Base-by-base conservation (phyloP, 75 land plant genomes). In the Pinus tabuliformis region DNA sequence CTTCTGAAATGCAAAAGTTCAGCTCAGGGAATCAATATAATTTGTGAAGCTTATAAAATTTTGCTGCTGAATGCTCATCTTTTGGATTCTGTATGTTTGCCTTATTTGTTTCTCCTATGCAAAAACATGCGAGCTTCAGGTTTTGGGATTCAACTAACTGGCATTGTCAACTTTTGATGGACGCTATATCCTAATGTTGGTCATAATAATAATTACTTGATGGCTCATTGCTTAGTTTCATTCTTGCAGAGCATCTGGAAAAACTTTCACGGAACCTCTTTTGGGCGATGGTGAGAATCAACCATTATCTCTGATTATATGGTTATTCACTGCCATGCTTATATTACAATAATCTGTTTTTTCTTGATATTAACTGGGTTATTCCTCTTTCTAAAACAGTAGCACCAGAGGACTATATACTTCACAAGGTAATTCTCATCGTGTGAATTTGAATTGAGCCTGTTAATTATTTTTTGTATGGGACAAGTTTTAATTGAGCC, bases 211-310 rank as follows among this genome's bases (percentile, higher is more conserved):
- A 3, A 1, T 24, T 12, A 62, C 24, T 12, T 20, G 14, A 42
- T 68, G n/a, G 3, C 20, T 68, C 21, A 68, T 36, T 42, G 52
- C 52, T 68, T 20, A 68, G n/a, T 39, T 39, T 68, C 15, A 68
- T 52, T 49, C 37, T 68, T 73, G 60, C 85, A 90, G 92, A 66
- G 89, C 96, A 64, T 86, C 78, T 73, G 91, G 88, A 39, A 89
- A 79, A 49, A 64, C 33, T 4, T 62, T 76, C 13, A n/a, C 70
- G 49, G 83, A 88, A 77, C 88, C 89, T 59, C 85, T 89, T 45
- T 82, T 93, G 2, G 84, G 83, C 65, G 82, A 93, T 77, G 96
- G 94, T 87, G 15, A 83, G 81, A 72, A 22, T 24, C 6, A 54
- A 56, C 21, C 24, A 39, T 14, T 39, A 11, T 54, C 33, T 72